These are phyloP conservation scores for Tetraselmis chui DNA, from an alignment of 139 green algal species.

Conservation along the genomic window DNA sequence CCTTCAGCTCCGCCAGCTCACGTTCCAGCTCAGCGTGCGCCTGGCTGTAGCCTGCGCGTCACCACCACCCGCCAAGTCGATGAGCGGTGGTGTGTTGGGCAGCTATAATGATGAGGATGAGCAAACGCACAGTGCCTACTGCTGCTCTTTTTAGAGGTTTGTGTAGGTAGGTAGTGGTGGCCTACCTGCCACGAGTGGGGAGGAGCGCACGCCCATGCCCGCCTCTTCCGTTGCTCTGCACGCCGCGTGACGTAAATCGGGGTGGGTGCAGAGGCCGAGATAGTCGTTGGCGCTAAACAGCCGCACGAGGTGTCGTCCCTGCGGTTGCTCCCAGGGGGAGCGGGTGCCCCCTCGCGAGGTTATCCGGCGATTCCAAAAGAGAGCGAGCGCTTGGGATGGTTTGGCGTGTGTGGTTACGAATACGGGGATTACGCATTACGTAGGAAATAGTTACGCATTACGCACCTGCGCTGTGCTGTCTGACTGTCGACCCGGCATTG, in stretches of 20 bases:
- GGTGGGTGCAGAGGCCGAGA: constrained; percentile 81
- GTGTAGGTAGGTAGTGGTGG: background rate
- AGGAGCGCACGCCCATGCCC: constrained; percentile 61
- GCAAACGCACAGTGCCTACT: background rate
- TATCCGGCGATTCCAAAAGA: background rate
- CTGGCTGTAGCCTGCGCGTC: constrained; percentile 74
- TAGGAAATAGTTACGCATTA: no score
- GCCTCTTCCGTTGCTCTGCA: constrained; percentile 37
- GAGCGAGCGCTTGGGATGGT: background rate
- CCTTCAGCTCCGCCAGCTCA: constrained; percentile 73
- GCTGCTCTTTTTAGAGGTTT: background rate
- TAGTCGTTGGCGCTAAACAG: constrained; percentile 94
- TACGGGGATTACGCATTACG: no score
- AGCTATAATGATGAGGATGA: background rate
- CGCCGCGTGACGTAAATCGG: constrained; percentile 52
- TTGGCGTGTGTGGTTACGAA: no score
- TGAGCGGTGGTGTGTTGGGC: background rate
- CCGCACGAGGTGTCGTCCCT: constrained; percentile 27
- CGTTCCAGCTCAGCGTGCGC: constrained; percentile 75
- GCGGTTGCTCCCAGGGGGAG: background rate
- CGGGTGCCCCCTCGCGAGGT: no score
- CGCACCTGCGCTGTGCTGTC: background rate
- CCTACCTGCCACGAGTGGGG: constrained; percentile 55
- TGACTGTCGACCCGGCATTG: background rate
- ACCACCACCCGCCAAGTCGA: background rate